Conservation (phyloP, 768 basidiomycete genomes). For the Termitomyces sp. region DNA sequence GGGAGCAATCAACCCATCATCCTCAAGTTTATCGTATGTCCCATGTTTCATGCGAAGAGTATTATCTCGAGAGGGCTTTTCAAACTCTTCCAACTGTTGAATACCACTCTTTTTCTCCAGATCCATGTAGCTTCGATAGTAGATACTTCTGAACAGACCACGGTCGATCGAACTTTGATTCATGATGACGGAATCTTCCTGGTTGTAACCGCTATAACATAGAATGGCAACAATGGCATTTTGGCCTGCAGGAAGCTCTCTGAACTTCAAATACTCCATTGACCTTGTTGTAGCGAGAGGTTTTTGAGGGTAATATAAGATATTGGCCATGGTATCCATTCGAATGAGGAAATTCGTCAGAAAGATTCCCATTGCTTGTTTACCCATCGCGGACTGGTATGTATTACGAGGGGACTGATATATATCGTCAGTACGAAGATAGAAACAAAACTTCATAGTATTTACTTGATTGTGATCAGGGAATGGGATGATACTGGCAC, state of each 20-base stretch:
- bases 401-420: slow-evolving; percentile 96
- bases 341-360: slow-evolving; percentile 97
- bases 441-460: slow-evolving; percentile 2
- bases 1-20: slow-evolving; percentile 93
- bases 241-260: slow-evolving; percentile 97
- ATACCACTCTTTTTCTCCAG: slow-evolving; percentile 95
- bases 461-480: slow-evolving; percentile 97
- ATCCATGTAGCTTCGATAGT: slow-evolving; percentile 98
- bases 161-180: slow-evolving; percentile 98
- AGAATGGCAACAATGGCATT: slow-evolving; percentile 98
- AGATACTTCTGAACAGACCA: slow-evolving; percentile 96
- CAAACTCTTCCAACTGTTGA: slow-evolving; percentile 90
- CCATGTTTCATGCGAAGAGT: slow-evolving; percentile 97
- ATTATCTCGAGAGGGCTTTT: slow-evolving; percentile 89
- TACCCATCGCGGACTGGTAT: slow-evolving; percentile 99
- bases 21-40: slow-evolving; percentile 96
- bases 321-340: slow-evolving; percentile 99
- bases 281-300: slow-evolving; percentile 97
- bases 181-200: slow-evolving; percentile 99
- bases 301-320: slow-evolving; percentile 98
- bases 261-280: slow-evolving; percentile 99
- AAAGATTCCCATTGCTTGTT: slow-evolving; percentile 99
- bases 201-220: slow-evolving; percentile 99
- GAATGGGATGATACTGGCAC: slow-evolving; percentile 99
- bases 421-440: slow-evolving; percentile 5